Base-by-base conservation (phyloP, 208 protist species). In the Crithidia sp. region DNA sequence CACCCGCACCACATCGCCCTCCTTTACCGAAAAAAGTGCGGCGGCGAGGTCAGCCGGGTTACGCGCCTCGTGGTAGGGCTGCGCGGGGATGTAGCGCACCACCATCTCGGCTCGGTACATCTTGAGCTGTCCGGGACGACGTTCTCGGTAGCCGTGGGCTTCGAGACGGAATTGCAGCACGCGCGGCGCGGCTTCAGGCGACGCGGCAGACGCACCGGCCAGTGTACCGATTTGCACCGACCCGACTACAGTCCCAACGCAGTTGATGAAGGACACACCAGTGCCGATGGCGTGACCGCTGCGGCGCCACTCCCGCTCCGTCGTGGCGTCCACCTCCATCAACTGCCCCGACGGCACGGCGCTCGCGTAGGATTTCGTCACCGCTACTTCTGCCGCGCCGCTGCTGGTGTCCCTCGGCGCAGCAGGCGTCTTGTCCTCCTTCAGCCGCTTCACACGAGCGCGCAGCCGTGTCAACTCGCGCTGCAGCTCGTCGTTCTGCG, bases 121-220 rank as follows among this genome's bases (percentile, higher is more conserved):
- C 74, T 82, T 85, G 58, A 89, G 60, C 66, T 91, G 83, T 3
- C 86, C 87, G 5, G 81, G 76, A 9, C 85, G 79, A 28, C 84
- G 81, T 44, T 88, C 82, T 19, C 76, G 81, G 61, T 93, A 86
- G 28, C 86, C 82, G 53, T 87, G 84, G 14, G 67, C 66, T 54
- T 84, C 62, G 49, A 95, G 17, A 6, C 49, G 71, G 63, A 95
- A 95, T 63, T 93, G 86, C 40, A 95, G 70, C 45, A 90, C 71
- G 5, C 70, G 77, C 36, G 78, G 67, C 19, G 50, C 41, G 17
- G 12, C 39, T 14, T 4, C 43, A 3, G 53, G 40, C 43, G 4
- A 7, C 2, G 41, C 50, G 16, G 43, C 40, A 7, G 55, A 41
- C 8, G 66, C 43, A 10, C 82, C 79, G 14, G 58, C 62, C 43